Conservation (phyloP, 441 rosid species). For the Brassica balearica region DNA sequence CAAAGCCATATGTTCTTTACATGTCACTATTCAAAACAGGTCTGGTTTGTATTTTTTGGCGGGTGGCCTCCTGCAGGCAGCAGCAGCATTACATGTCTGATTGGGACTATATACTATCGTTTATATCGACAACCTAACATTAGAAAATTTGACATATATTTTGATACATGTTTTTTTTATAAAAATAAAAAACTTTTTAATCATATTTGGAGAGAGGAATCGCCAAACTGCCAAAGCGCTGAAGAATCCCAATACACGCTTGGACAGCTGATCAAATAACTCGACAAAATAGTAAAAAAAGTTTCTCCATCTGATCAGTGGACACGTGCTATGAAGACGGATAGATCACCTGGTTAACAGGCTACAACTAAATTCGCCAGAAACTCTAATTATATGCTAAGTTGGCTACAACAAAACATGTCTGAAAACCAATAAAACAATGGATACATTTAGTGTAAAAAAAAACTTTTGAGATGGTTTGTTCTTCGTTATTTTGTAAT, state of each 20-base stretch:
- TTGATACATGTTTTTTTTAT: neutral
- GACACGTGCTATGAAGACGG: neutral
- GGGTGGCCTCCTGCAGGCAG: neutral
- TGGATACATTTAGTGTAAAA: no score
- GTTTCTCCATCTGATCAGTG: neutral
- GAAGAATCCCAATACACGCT: neutral
- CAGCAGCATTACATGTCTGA: neutral
- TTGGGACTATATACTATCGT: neutral
- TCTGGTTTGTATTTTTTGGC: neutral
- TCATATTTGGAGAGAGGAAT: neutral
- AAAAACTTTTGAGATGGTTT: no score
- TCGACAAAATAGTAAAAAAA: neutral
- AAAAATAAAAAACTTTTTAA: no score
- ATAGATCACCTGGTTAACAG: neutral
- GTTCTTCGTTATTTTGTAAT: no score
- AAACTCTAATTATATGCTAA: neutral
- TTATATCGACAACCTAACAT: neutral
- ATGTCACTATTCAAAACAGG: neutral
- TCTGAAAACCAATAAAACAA: no score
- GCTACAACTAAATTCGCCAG: neutral
- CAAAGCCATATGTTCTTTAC: neutral
- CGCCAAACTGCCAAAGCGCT: neutral
- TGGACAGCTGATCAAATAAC: neutral
- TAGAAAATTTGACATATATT: neutral
- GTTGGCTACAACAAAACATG: neutral